Evolutionary conservation across 495 filamentous ascomycete genomes (phyloP).

Genomic region (Pseudevernia furfuracea): DNA sequence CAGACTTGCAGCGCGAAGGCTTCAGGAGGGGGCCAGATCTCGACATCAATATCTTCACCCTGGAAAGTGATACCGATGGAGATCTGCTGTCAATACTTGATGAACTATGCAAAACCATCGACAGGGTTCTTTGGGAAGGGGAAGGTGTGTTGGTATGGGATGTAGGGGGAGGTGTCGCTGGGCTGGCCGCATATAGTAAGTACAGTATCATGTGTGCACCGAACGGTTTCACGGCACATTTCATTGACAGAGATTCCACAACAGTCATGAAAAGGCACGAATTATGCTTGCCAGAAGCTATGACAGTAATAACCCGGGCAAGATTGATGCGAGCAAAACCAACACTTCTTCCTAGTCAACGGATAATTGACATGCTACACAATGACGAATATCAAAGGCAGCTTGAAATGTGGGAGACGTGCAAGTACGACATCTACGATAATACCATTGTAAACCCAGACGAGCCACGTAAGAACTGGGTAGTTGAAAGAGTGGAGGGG

Average conservation of each 20-base stretch:
- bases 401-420: background rate
- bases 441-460: background rate
- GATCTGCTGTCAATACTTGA: background rate
- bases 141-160: background rate
- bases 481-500: background rate
- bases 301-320: background rate
- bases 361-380: background rate
- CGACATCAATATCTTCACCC: background rate
- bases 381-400: background rate
- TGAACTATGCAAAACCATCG: background rate
- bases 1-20: slow-evolving; percentile 1
- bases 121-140: background rate
- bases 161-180: background rate
- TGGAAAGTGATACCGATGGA: background rate
- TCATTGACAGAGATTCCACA: background rate
- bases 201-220: background rate
- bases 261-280: background rate
- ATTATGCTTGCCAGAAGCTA: background rate
- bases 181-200: background rate
- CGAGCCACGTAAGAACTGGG: background rate
- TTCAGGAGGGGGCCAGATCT: background rate
- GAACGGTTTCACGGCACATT: background rate
- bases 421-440: background rate
- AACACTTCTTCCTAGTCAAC: background rate
- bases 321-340: background rate